Percentiles rank a stretch among this genome's conserved stretches.
These are phyloP conservation scores for Fistulinella cinereoalba DNA, from an alignment of 1,284 basidiomycete species.

Conservation along the genomic window DNA sequence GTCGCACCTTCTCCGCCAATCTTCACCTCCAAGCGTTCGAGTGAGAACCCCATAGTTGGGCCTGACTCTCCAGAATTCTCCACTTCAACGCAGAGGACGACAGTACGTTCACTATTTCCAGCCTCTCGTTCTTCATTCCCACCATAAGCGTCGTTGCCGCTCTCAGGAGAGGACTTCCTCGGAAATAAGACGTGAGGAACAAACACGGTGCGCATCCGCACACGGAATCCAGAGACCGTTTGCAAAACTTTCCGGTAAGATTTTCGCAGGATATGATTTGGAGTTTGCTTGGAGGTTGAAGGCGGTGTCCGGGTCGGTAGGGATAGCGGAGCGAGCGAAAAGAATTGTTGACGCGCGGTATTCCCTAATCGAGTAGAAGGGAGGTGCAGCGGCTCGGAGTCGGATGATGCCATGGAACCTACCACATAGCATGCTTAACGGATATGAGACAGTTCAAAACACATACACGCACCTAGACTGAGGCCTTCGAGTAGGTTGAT, in stretches of 20 bases:
- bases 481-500: constrained; percentile 77
- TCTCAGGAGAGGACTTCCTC: constrained; percentile 20
- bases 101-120: constrained; percentile 75
- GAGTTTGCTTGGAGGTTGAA: constrained; percentile 41
- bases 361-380: constrained; percentile 66
- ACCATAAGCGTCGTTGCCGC: constrained; percentile 39
- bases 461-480: constrained; percentile 41
- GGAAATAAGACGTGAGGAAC: constrained; percentile 74
- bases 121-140: constrained; percentile 59
- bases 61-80: constrained; percentile 69
- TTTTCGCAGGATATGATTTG: constrained; percentile 71
- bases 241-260: constrained; percentile 78
- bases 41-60: constrained; percentile 59
- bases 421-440: not conserved
- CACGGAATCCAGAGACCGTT: constrained; percentile 77
- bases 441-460: not conserved
- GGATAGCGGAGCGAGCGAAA: constrained; percentile 53
- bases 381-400: constrained; percentile 41
- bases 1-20: constrained; percentile 75
- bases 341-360: constrained; percentile 57
- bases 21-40: constrained; percentile 69
- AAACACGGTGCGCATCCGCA: constrained; percentile 87
- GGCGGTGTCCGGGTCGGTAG: constrained; percentile 41
- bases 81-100: constrained; percentile 83
- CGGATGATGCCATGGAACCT: constrained; percentile 49